phyloP scores from a whole-genome alignment of 805 yeast genomes.

The Ogataea ganodermae region DNA sequence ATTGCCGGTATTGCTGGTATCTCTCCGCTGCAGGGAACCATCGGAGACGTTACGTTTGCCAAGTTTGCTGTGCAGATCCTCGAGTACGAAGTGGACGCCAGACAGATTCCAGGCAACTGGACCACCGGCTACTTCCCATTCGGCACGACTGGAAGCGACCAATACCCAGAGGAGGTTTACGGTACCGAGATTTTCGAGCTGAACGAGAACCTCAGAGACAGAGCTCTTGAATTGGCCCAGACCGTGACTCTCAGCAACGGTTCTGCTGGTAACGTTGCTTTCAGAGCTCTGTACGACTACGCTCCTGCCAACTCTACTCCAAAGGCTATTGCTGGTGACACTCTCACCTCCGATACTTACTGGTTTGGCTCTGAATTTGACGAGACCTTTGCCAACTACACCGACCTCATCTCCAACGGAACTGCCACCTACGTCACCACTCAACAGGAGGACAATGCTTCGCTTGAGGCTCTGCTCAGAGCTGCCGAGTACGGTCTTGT shows the following conservation, averaged over 20 bases:
- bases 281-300: constrained; percentile 50
- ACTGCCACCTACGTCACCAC: constrained; percentile 60
- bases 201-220: constrained; percentile 58
- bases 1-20: constrained; percentile 71
- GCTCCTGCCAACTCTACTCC: constrained; percentile 55
- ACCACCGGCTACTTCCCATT: constrained; percentile 59
- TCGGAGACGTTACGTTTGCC: constrained; percentile 63
- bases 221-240: constrained; percentile 54
- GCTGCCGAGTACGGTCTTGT: constrained; percentile 54
- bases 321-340: constrained; percentile 53
- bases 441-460: constrained; percentile 70
- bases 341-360: constrained; percentile 60
- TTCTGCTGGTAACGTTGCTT: constrained; percentile 42
- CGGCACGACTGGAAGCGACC: constrained; percentile 50
- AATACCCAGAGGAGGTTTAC: constrained; percentile 55
- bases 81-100: constrained; percentile 58
- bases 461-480: constrained; percentile 60
- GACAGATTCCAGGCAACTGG: constrained; percentile 55
- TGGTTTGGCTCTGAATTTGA: constrained; percentile 56
- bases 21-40: constrained; percentile 54
- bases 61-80: constrained; percentile 62
- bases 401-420: constrained; percentile 56
- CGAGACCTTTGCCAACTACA: constrained; percentile 50
- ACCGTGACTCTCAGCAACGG: constrained; percentile 48
- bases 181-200: constrained; percentile 69